phyloP scores from a whole-genome alignment of 2,329 filamentous ascomycete species.

The Cercospora berteroae region DNA sequence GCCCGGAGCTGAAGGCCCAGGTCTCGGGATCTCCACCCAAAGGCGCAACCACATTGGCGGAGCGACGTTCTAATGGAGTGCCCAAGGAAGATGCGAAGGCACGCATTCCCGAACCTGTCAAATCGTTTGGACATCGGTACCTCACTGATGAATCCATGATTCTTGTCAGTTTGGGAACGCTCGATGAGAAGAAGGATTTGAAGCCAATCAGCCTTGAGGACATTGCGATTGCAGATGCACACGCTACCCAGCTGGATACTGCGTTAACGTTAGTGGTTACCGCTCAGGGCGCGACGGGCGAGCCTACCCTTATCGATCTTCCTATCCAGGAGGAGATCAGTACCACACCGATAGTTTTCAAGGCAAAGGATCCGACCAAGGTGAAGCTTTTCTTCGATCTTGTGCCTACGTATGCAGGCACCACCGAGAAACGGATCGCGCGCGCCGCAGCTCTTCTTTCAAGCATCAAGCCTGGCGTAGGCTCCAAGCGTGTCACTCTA shows the following conservation, averaged over 20 bases:
- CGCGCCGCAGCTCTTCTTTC: constrained; percentile 85
- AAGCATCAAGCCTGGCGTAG: constrained; percentile 77
- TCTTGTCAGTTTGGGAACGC: constrained; percentile 86
- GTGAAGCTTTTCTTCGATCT: constrained; percentile 94
- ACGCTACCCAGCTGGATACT: constrained; percentile 90
- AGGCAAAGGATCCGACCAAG: constrained; percentile 69
- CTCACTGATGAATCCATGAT: constrained; percentile 85
- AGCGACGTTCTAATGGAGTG: constrained; percentile 42
- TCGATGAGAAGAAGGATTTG: constrained; percentile 80
- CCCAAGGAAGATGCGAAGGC: constrained; percentile 40
- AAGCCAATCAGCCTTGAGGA: constrained; percentile 82
- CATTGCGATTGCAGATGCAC: constrained; percentile 82
- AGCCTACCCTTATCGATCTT: constrained; percentile 84
- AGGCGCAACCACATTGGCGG: constrained; percentile 55
- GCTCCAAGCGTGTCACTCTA: constrained; percentile 82
- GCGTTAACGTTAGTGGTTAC: constrained; percentile 88
- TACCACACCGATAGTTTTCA: constrained; percentile 91
- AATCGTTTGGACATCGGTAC: constrained; percentile 94
- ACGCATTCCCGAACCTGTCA: constrained; percentile 69
- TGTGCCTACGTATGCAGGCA: constrained; percentile 87
- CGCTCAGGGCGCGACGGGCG: constrained; percentile 78
- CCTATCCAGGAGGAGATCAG: constrained; percentile 91
- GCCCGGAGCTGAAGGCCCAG: constrained; percentile 31
- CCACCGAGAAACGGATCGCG: constrained; percentile 76
- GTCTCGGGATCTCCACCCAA: constrained; percentile 28